phyloP scores from a whole-genome alignment of 495 filamentous ascomycete species.

The Podospora conica region DNA sequence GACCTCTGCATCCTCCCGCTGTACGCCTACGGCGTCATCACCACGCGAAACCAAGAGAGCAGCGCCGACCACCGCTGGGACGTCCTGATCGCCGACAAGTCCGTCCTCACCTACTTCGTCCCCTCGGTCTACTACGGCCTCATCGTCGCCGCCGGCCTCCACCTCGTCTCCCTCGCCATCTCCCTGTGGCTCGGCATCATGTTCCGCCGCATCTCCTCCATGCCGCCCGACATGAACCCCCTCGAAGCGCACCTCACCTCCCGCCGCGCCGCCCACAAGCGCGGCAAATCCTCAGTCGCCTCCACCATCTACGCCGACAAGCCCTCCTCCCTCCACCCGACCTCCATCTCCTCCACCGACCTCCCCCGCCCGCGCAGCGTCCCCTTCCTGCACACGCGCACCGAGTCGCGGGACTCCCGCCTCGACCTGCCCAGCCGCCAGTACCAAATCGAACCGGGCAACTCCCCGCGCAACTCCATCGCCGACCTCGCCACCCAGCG shows the following conservation, averaged over 20 bases:
- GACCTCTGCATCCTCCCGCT: constrained; percentile 71
- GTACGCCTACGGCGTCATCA: constrained; percentile 63
- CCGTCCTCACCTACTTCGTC: constrained; percentile 49
- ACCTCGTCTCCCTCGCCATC: constrained; percentile 61
- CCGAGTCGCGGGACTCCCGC: constrained; percentile 50
- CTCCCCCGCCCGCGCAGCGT: constrained; percentile 54
- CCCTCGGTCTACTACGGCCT: constrained; percentile 58
- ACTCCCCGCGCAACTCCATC: constrained; percentile 42
- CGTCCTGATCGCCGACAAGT: constrained; percentile 49
- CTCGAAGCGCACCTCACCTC: constrained; percentile 80
- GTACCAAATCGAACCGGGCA: constrained; percentile 41
- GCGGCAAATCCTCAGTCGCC: constrained; percentile 65
- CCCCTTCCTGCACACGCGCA: constrained; percentile 71
- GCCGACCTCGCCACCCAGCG: constrained; percentile 38
- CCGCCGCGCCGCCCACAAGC: constrained; percentile 53
- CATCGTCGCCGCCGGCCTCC: constrained; percentile 55
- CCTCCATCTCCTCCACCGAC: constrained; percentile 44
- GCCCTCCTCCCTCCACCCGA: constrained; percentile 39
- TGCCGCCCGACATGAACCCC: constrained; percentile 91
- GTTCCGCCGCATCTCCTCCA: constrained; percentile 70
- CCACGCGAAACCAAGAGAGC: constrained; percentile 46
- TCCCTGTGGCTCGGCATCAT: constrained; percentile 65
- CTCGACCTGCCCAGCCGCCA: constrained; percentile 45
- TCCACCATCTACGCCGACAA: constrained; percentile 45
- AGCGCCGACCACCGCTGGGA: constrained; percentile 41